Percentiles rank a stretch among this genome's conserved stretches.
Conservation (phyloP, 805 yeast species). For the Pichia manshurica region DNA sequence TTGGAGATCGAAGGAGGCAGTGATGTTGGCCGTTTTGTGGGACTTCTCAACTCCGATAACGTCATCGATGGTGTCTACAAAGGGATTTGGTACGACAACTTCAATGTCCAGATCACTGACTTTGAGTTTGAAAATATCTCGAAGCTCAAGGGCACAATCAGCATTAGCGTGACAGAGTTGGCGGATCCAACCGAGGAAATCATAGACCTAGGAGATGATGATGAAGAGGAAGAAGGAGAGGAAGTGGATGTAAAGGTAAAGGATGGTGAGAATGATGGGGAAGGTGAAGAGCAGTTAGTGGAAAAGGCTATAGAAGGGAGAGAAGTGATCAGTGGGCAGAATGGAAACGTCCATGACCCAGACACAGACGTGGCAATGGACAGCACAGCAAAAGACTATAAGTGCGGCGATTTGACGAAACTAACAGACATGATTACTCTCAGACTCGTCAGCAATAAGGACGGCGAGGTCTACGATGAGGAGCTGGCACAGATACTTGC, state of each 20-base stretch:
- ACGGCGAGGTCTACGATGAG: constrained; percentile 15
- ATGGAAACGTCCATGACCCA: no score
- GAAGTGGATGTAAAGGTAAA: constrained; percentile 14
- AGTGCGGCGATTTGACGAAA: constrained; percentile 22
- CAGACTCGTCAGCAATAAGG: constrained; percentile 22
- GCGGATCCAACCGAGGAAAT: constrained; percentile 3
- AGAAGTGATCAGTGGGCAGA: no score
- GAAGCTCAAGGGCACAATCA: constrained; percentile 20
- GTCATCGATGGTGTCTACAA: constrained; percentile 11
- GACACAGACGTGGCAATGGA: background rate
- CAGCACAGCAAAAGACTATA: constrained; percentile 11
- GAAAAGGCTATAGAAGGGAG: constrained; percentile 12
- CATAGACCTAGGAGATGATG: constrained; percentile 17
- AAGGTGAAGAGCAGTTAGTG: background rate
- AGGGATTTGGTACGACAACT: constrained; percentile 28
- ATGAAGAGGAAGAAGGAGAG: constrained; percentile 13
- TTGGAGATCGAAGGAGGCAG: constrained; percentile 15
- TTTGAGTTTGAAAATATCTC: constrained; percentile 32
- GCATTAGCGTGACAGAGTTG: constrained; percentile 24
- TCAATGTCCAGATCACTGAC: constrained; percentile 21
- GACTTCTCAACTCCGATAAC: constrained; percentile 4
- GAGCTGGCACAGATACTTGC: constrained; percentile 28
- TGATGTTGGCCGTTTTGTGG: constrained; percentile 14
- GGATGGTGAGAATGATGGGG: constrained; percentile 11
- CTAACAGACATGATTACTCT: constrained; percentile 21